Percentiles rank a stretch among this genome's conserved stretches.
Evolutionary conservation across 2,329 filamentous ascomycete species (phyloP).

Genomic region (Hypoxylon sp.): DNA sequence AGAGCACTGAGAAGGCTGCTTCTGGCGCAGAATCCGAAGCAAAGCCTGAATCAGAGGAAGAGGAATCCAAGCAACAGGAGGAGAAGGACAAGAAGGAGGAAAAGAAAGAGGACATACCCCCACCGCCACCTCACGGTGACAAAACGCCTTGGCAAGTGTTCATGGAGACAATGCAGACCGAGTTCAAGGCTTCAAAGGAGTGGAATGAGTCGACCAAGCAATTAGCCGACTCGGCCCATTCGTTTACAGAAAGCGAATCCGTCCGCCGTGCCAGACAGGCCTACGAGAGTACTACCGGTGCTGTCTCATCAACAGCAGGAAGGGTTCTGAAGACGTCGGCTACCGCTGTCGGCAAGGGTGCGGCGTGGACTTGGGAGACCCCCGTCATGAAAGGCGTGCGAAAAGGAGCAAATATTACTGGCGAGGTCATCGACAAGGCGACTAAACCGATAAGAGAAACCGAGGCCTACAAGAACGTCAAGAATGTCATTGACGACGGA

Average conservation of each 20-base stretch:
- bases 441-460: constrained; percentile 94
- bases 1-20: constrained; percentile 51
- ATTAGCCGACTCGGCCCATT: constrained; percentile 84
- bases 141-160: constrained; percentile 99
- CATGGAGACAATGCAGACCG: constrained; percentile 90
- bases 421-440: constrained; percentile 89
- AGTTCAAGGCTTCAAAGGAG: constrained; percentile 97
- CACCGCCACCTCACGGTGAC: constrained; percentile 95
- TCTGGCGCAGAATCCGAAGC: constrained; percentile 48
- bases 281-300: constrained; percentile 86
- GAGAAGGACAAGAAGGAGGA: constrained; percentile 64
- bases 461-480: constrained; percentile 92
- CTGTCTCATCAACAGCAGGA: constrained; percentile 79
- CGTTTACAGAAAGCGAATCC: constrained; percentile 92
- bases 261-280: constrained; percentile 86
- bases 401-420: constrained; percentile 85
- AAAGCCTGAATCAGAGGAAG: constrained; percentile 54
- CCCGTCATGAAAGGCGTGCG: constrained; percentile 89
- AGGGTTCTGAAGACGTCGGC: constrained; percentile 87
- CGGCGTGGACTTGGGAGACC: constrained; percentile 97
- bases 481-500: constrained; percentile 95
- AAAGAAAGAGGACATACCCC: constrained; percentile 75
- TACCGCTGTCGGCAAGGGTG: constrained; percentile 86
- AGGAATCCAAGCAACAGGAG: constrained; percentile 56
- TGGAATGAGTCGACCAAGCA: constrained; percentile 99